phyloP scores from a whole-genome alignment of 345 rosid species.

The Syzygium jambos region DNA sequence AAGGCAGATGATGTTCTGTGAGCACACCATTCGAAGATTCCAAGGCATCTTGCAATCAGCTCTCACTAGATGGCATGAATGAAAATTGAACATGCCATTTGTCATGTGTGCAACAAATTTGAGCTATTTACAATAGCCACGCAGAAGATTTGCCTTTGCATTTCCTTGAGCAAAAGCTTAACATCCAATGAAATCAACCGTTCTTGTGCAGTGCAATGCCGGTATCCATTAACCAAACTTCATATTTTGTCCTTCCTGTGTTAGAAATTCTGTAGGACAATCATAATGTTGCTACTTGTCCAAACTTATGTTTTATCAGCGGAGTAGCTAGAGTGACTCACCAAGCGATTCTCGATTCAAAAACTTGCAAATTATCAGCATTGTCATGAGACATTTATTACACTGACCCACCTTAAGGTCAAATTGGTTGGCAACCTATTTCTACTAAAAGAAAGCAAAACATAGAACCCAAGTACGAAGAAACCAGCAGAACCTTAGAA shows the following conservation, averaged over 20 bases:
- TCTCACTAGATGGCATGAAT: neutral
- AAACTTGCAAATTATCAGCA: neutral
- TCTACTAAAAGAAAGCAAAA: neutral
- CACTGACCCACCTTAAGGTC: neutral
- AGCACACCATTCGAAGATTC: neutral
- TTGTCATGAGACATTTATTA: neutral
- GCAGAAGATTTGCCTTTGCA: neutral
- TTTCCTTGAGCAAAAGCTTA: neutral
- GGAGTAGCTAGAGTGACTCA: neutral
- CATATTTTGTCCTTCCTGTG: neutral
- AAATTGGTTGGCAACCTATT: neutral
- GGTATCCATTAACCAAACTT: neutral
- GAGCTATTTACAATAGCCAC: neutral
- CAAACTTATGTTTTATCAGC: neutral
- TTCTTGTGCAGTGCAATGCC: neutral
- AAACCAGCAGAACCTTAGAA: neutral
- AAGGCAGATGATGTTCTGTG: neutral
- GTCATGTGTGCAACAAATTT: neutral
- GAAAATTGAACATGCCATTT: neutral
- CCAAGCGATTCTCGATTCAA: neutral
- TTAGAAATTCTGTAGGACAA: neutral
- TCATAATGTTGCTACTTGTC: neutral
- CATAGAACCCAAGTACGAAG: neutral
- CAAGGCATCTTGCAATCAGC: neutral
- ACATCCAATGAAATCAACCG: neutral